Percentiles rank a stretch among this genome's conserved stretches.
phyloP scores from a whole-genome alignment of 1,284 basidiomycete genomes.

The Ganoderma resinaceum region DNA sequence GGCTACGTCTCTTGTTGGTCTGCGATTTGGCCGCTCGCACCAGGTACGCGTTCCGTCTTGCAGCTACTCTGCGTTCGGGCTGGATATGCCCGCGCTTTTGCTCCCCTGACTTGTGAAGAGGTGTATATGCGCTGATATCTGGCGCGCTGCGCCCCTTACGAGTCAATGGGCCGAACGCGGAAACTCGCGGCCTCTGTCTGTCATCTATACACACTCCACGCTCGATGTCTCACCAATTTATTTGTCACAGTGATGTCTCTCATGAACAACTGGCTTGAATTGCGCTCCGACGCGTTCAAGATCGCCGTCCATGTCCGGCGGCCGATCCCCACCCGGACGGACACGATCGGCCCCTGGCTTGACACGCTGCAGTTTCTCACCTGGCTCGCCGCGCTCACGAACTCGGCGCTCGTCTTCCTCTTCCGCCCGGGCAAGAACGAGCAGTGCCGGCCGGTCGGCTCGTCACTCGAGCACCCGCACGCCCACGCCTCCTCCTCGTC shows the following conservation, averaged over 20 bases:
- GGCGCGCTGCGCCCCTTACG: background rate
- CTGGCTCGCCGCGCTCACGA: slow-evolving; percentile 88
- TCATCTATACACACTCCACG: background rate
- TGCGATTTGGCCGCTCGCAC: slow-evolving; percentile 93
- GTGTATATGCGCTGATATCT: background rate
- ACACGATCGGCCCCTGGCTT: slow-evolving; percentile 95
- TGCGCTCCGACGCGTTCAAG: slow-evolving; percentile 95
- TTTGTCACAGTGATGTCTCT: slow-evolving; percentile 66
- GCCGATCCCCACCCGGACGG: slow-evolving; percentile 86
- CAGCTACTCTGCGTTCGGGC: background rate
- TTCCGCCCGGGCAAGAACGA: slow-evolving; percentile 53
- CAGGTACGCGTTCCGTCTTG: slow-evolving; percentile 52
- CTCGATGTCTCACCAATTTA: background rate
- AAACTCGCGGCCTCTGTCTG: background rate
- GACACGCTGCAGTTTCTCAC: slow-evolving; percentile 87
- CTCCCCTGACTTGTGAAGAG: background rate
- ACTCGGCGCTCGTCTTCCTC: slow-evolving; percentile 86
- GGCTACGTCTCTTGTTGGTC: slow-evolving; percentile 94
- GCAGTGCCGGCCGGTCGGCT: slow-evolving; percentile 37
- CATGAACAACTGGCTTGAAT: slow-evolving; percentile 90
- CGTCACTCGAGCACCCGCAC: slow-evolving; percentile 39
- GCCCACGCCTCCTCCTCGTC: slow-evolving; percentile 42
- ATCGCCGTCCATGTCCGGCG: slow-evolving; percentile 87
- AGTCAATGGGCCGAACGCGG: background rate
- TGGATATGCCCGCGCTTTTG: background rate